Base-by-base conservation (phyloP, 305 asterid genomes). In the Salvia sclarea region DNA sequence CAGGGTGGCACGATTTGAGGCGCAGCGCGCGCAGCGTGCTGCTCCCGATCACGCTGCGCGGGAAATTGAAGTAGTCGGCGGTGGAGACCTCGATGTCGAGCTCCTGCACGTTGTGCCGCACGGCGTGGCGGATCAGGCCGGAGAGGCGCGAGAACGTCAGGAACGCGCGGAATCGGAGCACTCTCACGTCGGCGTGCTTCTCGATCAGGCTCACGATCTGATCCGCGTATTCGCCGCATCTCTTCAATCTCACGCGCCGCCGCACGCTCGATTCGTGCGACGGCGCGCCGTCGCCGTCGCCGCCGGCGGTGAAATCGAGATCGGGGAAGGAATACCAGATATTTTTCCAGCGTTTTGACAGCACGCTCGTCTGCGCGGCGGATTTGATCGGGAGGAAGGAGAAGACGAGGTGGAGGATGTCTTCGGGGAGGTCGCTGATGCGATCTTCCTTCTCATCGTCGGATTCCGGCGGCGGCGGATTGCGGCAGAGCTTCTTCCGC, bases 361-460 rank as follows among this genome's bases (percentile, higher is more conserved):
- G 63, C 2, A 85, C 60, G 70, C 92, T 75, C 54, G 90, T 79
- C 20, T 66, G 89, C 0, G 95, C 96, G 11, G 88, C 77, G 53
- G 85, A 83, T 78, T 76, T 77, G 68, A 92, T 78, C 0, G 96
- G 96, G 8, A 92, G 56, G 38, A 76, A 74, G 22, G 73, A 75
- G 72, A 87, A 82, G 40, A 89, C 74, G 16, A 57, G 95, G 68
- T 84, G 87, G 47, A 92, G 73, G 57, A 92, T 66, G 65, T 86
- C 92, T 64, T 87, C 85, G 0, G 96, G 96, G 7, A 92, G 92
- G 69, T 86, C 88, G 52, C 91, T 92, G 80, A 92, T 81, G 21
- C 82, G 78, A 49, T 91, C 96, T 38, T n/a, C n/a, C n/a, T n/a
- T n/a, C n/a, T 75, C 85, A 1, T 66, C 77, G 25, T 33, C 4